phyloP scores from a whole-genome alignment of 2,329 filamentous ascomycete genomes.

The Alternaria sp. region DNA sequence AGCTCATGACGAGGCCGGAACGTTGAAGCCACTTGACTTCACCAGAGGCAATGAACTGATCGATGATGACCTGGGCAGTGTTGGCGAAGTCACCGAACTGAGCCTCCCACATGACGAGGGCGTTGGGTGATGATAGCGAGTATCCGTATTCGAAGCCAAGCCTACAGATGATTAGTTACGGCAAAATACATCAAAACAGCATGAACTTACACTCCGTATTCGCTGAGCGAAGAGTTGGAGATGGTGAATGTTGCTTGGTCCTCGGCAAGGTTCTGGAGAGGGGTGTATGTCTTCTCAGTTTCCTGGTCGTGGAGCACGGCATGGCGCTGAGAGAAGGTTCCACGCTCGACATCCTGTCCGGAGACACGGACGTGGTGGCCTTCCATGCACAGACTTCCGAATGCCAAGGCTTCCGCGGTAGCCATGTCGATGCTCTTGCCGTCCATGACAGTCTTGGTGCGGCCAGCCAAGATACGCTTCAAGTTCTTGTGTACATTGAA shows the following conservation, averaged over 20 bases:
- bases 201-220: constrained; percentile 66
- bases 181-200: neutral
- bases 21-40: constrained; percentile 99
- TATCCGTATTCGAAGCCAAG: constrained; percentile 99
- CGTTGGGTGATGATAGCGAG: constrained; percentile 94
- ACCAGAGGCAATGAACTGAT: constrained; percentile 97
- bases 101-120: constrained; percentile 98
- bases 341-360: constrained; percentile 98
- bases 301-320: constrained; percentile 98
- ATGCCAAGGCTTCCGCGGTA: constrained; percentile 93
- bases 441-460: constrained; percentile 90
- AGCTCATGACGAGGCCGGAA: constrained; percentile 92
- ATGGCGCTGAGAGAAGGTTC: constrained; percentile 98
- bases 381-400: constrained; percentile 87
- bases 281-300: constrained; percentile 89
- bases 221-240: constrained; percentile 87
- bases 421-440: constrained; percentile 98
- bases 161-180: constrained; percentile 51
- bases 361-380: constrained; percentile 97
- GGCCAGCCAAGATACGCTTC: constrained; percentile 89
- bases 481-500: constrained; percentile 94
- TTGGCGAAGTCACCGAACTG: constrained; percentile 99
- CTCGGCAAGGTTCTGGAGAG: constrained; percentile 84
- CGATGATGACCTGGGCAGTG: constrained; percentile 98
- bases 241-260: constrained; percentile 97